Evolutionary conservation across 345 rosid species (phyloP).

Genomic region (thale cress (Arabidopsis thaliana)): DNA sequence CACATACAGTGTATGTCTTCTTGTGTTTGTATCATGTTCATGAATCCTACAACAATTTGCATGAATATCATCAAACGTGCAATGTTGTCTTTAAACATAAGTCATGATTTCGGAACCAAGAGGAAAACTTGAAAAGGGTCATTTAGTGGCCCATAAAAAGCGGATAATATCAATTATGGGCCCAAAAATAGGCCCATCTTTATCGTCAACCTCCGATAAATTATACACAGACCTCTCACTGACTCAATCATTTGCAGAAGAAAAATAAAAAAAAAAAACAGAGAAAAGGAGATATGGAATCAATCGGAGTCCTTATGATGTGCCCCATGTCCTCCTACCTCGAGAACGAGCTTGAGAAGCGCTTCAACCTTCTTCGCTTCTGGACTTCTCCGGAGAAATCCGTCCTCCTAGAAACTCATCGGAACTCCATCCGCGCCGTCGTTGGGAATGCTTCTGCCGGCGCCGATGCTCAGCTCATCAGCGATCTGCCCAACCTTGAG

Average conservation of each 20-base stretch:
- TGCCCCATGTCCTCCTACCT: slow-evolving; percentile 66
- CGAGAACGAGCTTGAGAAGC: slow-evolving; percentile 69
- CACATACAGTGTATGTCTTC: background rate
- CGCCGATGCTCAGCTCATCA: slow-evolving; percentile 74
- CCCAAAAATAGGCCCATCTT: slow-evolving; percentile 6
- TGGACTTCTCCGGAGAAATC: slow-evolving; percentile 55
- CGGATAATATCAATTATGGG: background rate
- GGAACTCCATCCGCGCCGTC: slow-evolving; percentile 70
- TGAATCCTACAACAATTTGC: slow-evolving; percentile 2
- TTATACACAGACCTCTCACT: slow-evolving; percentile 5
- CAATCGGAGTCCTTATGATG: slow-evolving; percentile 75
- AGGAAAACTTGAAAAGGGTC: background rate
- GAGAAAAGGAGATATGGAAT: slow-evolving; percentile 50
- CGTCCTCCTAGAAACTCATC: slow-evolving; percentile 49
- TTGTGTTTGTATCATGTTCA: background rate
- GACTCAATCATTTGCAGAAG: background rate
- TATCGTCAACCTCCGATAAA: background rate
- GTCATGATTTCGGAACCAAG: background rate
- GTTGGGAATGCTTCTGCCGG: slow-evolving; percentile 66
- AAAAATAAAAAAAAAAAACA: background rate
- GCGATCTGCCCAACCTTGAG: slow-evolving; percentile 70
- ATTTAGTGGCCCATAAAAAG: background rate
- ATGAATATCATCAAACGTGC: slow-evolving; percentile 27
- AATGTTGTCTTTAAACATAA: background rate
- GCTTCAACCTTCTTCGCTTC: slow-evolving; percentile 66